A percentile compares a stretch with the other conserved stretches of the same genome.
phyloP scores from a whole-genome alignment of 331 rosid genomes.

The Cydonia oblonga region DNA sequence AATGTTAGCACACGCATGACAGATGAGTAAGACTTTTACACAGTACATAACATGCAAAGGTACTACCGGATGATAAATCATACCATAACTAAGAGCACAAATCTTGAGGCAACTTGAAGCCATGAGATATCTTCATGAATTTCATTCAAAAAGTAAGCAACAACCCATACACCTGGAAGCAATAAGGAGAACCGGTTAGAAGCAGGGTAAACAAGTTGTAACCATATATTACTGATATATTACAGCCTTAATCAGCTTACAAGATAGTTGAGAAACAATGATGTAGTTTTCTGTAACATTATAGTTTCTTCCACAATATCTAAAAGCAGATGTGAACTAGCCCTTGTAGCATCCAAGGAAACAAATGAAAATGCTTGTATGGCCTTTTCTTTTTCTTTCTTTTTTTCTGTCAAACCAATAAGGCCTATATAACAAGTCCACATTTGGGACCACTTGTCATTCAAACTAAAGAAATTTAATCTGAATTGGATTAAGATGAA shows the following conservation, averaged over 20 bases:
- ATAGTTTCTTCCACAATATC: neutral
- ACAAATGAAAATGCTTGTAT: neutral
- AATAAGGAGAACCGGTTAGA: slow-evolving; percentile 16
- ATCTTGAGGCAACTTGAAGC: slow-evolving; percentile 82
- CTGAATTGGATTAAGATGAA: no score
- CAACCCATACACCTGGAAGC: slow-evolving; percentile 70
- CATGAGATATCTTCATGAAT: slow-evolving; percentile 69
- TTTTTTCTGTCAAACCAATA: neutral
- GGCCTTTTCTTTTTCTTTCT: no score
- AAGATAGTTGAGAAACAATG: neutral
- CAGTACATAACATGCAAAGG: neutral
- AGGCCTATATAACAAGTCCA: neutral
- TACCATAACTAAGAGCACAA: slow-evolving; percentile 70
- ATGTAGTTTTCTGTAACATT: neutral
- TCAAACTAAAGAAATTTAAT: neutral
- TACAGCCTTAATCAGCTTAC: neutral
- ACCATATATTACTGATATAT: neutral
- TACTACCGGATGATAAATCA: slow-evolving; percentile 9
- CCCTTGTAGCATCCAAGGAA: neutral
- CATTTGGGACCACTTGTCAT: neutral
- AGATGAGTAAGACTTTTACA: neutral
- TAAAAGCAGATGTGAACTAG: neutral
- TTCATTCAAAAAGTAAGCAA: slow-evolving; percentile 73
- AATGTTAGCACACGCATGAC: slow-evolving; percentile 9
- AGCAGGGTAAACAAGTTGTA: neutral